phyloP scores from a whole-genome alignment of 2,329 filamentous ascomycete species.

The Gaeumannomyces tritici region DNA sequence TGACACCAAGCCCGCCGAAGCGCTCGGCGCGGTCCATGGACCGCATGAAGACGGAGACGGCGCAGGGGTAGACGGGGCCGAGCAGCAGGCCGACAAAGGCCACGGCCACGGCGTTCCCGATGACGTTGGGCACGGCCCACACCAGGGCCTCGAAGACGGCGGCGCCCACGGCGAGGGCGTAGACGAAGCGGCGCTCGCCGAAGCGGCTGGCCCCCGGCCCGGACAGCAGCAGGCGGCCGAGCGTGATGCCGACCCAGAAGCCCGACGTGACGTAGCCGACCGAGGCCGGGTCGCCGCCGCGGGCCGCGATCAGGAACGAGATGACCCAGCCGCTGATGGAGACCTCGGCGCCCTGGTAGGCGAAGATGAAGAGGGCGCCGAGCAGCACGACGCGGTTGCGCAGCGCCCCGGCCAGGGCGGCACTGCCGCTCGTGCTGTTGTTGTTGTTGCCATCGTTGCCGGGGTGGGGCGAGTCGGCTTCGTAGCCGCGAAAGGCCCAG shows the following conservation, averaged over 20 bases:
- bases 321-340: slow-evolving; percentile 81
- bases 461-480: slow-evolving; percentile 39
- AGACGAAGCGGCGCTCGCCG: slow-evolving; percentile 63
- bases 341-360: slow-evolving; percentile 79
- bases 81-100: slow-evolving; percentile 64
- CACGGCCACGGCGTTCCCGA: slow-evolving; percentile 58
- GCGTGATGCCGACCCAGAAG: slow-evolving; percentile 64
- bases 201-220: slow-evolving; percentile 50
- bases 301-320: slow-evolving; percentile 67
- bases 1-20: slow-evolving; percentile 55
- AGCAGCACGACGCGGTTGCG: slow-evolving; percentile 68
- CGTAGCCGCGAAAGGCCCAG: slow-evolving; percentile 63
- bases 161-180: slow-evolving; percentile 49
- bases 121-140: slow-evolving; percentile 69
- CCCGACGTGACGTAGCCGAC: slow-evolving; percentile 74
- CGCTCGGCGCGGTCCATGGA: slow-evolving; percentile 49
- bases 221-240: slow-evolving; percentile 64
- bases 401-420: slow-evolving; percentile 63
- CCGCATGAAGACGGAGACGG: slow-evolving; percentile 52
- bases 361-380: slow-evolving; percentile 73
- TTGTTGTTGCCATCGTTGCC: slow-evolving; percentile 20
- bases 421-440: slow-evolving; percentile 24
- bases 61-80: slow-evolving; percentile 72
- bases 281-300: slow-evolving; percentile 56
- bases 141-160: slow-evolving; percentile 64